phyloP scores from a whole-genome alignment of 768 basidiomycete species.

The Omphalotus guepiniiformis region DNA sequence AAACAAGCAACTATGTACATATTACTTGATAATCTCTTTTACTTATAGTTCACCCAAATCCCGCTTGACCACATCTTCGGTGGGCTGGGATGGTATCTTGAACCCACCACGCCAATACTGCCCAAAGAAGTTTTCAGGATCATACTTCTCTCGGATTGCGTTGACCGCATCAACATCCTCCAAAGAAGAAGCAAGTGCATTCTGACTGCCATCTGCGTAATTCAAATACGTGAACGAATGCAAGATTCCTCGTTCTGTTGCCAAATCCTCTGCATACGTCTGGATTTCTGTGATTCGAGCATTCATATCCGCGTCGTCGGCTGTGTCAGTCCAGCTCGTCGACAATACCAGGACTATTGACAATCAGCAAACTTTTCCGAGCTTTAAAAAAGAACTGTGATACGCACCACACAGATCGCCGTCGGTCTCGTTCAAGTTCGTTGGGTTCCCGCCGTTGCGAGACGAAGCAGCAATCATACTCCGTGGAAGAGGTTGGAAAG shows the following conservation, averaged over 20 bases:
- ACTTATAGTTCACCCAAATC: too few species aligned
- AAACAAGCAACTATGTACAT: too few species aligned
- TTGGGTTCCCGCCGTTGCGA: conserved; percentile 15
- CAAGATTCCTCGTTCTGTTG: conserved; percentile 7
- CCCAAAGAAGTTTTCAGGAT: conserved; percentile 1
- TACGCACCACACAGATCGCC: conserved; percentile 13
- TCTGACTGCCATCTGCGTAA: conserved; percentile 7
- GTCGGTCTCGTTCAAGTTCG: conserved; percentile 11
- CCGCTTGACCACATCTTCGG: too few species aligned
- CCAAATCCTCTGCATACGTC: conserved; percentile 10
- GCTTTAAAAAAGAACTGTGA: neutral
- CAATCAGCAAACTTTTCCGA: neutral
- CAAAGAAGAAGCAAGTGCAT: neutral
- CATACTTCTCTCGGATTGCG: conserved; percentile 1
- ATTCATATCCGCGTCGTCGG: conserved; percentile 15
- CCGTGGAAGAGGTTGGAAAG: conserved; percentile 13
- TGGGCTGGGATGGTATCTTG: too few species aligned
- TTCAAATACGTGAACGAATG: conserved; percentile 10
- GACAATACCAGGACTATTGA: conserved; percentile 12
- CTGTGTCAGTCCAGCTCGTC: conserved; percentile 12
- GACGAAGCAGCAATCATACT: conserved; percentile 5
- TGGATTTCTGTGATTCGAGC: conserved; percentile 5
- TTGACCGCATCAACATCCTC: conserved; percentile 1
- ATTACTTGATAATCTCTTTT: too few species aligned
- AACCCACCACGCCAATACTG: conserved; percentile 11